Evolutionary conservation across 2,329 filamentous ascomycete species (phyloP).

Genomic region (Aspergillus pseudonomiae): DNA sequence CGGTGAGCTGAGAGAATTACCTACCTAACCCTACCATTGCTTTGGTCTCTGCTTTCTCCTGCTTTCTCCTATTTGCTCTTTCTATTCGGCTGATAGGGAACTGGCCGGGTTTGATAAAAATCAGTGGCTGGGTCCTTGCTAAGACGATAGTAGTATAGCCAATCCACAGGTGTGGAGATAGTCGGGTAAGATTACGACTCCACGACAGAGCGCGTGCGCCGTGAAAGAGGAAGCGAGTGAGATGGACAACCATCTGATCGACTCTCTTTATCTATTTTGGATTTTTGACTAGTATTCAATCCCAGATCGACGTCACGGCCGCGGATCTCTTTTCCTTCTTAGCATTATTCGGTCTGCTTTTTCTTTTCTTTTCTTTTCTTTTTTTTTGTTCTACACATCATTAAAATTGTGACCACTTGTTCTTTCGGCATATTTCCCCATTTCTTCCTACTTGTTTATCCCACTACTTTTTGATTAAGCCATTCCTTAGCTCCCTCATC

Average conservation of each 20-base stretch:
- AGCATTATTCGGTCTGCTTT: background rate
- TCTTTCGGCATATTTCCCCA: background rate
- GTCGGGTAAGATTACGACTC: constrained; percentile 3
- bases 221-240: background rate
- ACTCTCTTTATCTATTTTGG: background rate
- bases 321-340: constrained; percentile 3
- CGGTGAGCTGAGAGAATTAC: background rate
- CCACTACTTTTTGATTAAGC: background rate
- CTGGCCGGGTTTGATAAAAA: background rate
- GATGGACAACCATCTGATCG: background rate
- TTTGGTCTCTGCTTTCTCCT: background rate
- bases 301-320: constrained; percentile 3
- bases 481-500: background rate
- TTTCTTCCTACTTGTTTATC: background rate
- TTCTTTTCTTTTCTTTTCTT: no score
- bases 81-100: background rate
- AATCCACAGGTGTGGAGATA: background rate
- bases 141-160: background rate
- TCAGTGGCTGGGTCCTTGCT: background rate
- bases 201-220: background rate
- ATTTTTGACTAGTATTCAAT: background rate
- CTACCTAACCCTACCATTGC: background rate
- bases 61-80: background rate
- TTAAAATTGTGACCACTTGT: background rate
- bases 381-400: background rate